Evolutionary conservation across 345 rosid genomes (phyloP), one percentile per base, ranked within the genome.

Genomic region (Brassica juncea): DNA sequence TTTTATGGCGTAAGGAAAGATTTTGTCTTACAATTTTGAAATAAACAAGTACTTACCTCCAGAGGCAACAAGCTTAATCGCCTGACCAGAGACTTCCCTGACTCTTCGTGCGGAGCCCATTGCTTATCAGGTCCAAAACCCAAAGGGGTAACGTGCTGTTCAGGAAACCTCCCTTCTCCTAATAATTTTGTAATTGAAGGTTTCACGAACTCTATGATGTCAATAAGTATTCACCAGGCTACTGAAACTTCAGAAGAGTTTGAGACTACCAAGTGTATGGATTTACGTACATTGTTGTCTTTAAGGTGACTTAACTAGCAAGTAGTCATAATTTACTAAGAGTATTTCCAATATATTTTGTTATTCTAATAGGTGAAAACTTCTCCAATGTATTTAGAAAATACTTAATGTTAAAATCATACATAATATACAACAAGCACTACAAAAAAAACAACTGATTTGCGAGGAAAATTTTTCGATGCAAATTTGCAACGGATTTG

Each of bases 91-190:
- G 67, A 64, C 76, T 71, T 71, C 25, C 49, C 55, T 49, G 64
- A 70, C 7, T 62, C 70, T 54, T 76, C 68, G 80, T 76, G 73
- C 67, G 8, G 9, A 68, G 15, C 42, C 21, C 37, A 61, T 60
- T 15, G 74, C 14, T 61, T 70, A 39, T 62, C 65, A 31, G n/a
- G 57, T 63, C 64, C 75, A 3, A 63, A 77, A 2, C n/a, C 27
- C 76, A 1, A 78, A 78, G 23, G 16, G 77, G 81, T 71, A 78
- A 71, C 81, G 72, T 78, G 15, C 37, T 57, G 0, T 71, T 71
- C 16, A 71, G 65, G 67, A 64, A 37, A 77, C 55, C 4, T 70
- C 34, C 34, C 8, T 34, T 69, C 16, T 58, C 42, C 42, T 35
- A 35, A 35, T 35, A 3, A 2, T 5, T 19, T 12, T 19, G 31